Base-by-base conservation (phyloP, 306 rosid genomes). In the Potentilla sterilis region DNA sequence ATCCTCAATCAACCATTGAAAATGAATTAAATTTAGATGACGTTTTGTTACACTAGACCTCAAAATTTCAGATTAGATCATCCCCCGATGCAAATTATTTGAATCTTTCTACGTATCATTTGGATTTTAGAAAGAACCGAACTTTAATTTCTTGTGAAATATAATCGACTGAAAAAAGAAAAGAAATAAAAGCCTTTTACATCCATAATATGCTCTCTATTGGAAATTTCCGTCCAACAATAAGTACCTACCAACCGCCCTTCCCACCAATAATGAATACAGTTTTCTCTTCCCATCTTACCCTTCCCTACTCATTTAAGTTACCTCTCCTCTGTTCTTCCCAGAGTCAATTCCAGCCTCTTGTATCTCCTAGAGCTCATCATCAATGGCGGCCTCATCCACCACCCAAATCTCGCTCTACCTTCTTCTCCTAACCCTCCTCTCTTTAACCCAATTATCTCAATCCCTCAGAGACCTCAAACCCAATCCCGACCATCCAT, bases 331-430 rank as follows among this genome's bases (percentile, higher is more conserved):
- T 14, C 34, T 70, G 32, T 37, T 15, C 69, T 3, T 2, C 11
- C 59, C 65, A 15, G 64, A 55, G 16, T 37, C 76, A 74, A 61
- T 51, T 44, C 58, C 28, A 3, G 2, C 37, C 65, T 7, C 46
- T 4, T 22, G 69, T 22, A 16, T 19, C 42, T 22, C 59, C 5
- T 40, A 37, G 2, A 49, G 19, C 38, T 35, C 70, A 59, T 34
- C 79, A 63, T 76, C 83, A 63, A 85, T 85, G 88, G 88, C 85
- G 88, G 88, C 85, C 14, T 69, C 82, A 13, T 22, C 47, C 49
- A 9, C 58, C 70, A 14, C 76, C 24, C 70, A 22, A 10, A 15
- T 82, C 69, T 77, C 83, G 18, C 75, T 74, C 19, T 51, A 28
- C 57, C 82, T 80, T n/a, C 41, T 82, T 0, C 75, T 85, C 70